Evolutionary conservation across 768 basidiomycete species (phyloP).

Genomic region (Harrya chromipes): DNA sequence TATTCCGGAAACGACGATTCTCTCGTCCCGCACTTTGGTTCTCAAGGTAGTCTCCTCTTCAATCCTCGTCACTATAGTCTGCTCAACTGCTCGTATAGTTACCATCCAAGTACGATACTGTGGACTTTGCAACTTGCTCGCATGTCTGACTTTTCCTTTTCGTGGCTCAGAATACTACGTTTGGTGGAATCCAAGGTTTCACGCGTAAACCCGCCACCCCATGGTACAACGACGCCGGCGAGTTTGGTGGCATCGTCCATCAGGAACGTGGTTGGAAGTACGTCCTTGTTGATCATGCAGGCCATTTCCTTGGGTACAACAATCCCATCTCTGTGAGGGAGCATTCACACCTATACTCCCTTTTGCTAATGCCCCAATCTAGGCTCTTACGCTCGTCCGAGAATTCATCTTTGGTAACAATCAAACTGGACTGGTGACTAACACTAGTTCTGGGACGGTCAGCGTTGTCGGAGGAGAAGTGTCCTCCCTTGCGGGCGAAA

Average conservation of each 20-base stretch:
- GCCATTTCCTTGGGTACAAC: conserved; percentile 34
- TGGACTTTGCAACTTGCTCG: not conserved
- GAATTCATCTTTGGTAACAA: conserved; percentile 68
- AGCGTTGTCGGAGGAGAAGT: conserved; percentile 49
- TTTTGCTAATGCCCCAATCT: not conserved
- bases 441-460: conserved; percentile 21
- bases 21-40: conserved; percentile 56
- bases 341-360: not conserved
- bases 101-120: conserved; percentile 45
- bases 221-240: conserved; percentile 55
- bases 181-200: conserved; percentile 74
- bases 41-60: conserved; percentile 46
- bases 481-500: conserved; percentile 40
- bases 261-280: conserved; percentile 66
- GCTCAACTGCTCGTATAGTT: conserved; percentile 33
- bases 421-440: conserved; percentile 52
- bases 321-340: conserved; percentile 44
- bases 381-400: conserved; percentile 60
- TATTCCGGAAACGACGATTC: conserved; percentile 70
- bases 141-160: not conserved
- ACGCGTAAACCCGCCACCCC: conserved; percentile 62
- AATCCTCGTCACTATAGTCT: not conserved
- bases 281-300: conserved; percentile 35
- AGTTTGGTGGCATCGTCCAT: conserved; percentile 64
- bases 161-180: conserved; percentile 63